Evolutionary conservation across 116 monocot species (phyloP), one percentile per base, ranked within the genome.

Genomic region (Iris pallida): DNA sequence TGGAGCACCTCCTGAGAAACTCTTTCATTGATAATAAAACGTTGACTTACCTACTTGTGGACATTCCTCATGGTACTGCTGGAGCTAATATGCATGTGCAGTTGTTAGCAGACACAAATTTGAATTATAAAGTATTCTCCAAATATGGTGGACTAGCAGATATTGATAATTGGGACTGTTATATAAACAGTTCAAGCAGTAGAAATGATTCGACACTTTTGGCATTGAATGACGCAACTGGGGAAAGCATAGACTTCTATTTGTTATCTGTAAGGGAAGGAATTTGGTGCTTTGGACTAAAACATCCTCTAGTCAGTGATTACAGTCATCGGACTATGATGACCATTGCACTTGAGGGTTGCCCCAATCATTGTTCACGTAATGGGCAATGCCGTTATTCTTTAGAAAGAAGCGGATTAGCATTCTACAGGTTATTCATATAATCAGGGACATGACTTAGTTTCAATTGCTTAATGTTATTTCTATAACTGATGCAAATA

Each of bases 261-360:
- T 70, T 96, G 61, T 59, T 89, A 19, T 92, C 86, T 79, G 79
- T 81, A 12, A 82, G 67, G 62, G 96, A 96, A 86, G 96, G 92
- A 70, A 76, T 76, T 73, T 96, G 96, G 96, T 65, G 70, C 64
- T 69, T 91, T 76, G 92, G 77, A 59, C 19, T 96, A 53, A 82
- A 67, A 63, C 84, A 86, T 78, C 46, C 82, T 71, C 5, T 47
- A 70, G 56, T 81, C 44, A 64, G n/a, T 61, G 20, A 45, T 20
- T 15, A 47, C 44, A 70, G 71, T 42, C 70, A 76, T 20, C 63
- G 68, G 60, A 89, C 81, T 55, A 70, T 61, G 16, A 81, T 96
- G 81, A 85, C 81, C 40, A 75, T 96, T 84, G 79, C 80, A 8
- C 72, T 89, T 52, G 85, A 76, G 54, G 82, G 73, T 68, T 96